Percentiles rank a stretch among this genome's conserved stretches.
These are phyloP conservation scores for Pleurotus sapidus DNA, from an alignment of 768 basidiomycete species.

Conservation along the genomic window DNA sequence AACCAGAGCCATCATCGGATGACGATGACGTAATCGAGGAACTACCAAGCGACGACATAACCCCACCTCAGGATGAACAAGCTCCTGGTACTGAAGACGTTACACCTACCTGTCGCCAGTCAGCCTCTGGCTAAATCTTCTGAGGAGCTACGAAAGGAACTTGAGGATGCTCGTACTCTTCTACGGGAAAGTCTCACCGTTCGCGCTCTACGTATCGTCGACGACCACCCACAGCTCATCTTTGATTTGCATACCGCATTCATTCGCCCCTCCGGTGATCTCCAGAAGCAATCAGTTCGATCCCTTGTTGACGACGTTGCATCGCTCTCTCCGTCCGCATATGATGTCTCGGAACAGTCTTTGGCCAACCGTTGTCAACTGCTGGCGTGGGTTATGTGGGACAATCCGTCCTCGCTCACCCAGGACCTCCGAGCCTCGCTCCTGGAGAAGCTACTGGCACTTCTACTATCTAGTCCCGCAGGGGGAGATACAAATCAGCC, in stretches of 20 bases:
- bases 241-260: constrained; percentile 88
- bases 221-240: constrained; percentile 82
- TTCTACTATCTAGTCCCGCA: constrained; percentile 57
- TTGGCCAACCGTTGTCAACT: constrained; percentile 83
- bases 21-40: constrained; percentile 24
- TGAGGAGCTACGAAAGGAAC: constrained; percentile 62
- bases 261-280: constrained; percentile 54
- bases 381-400: constrained; percentile 79
- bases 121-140: constrained; percentile 35
- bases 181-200: constrained; percentile 63
- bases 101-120: constrained; percentile 6
- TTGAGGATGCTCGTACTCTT: constrained; percentile 65
- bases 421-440: constrained; percentile 51
- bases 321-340: constrained; percentile 58
- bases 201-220: constrained; percentile 75
- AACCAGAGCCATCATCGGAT: constrained; percentile 20
- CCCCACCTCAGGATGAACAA: constrained; percentile 24
- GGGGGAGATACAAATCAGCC: constrained; percentile 53
- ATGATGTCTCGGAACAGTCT: constrained; percentile 71
- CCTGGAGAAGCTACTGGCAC: constrained; percentile 65
- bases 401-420: constrained; percentile 60
- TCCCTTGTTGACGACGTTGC: constrained; percentile 79
- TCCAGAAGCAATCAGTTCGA: constrained; percentile 64
- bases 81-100: constrained; percentile 8
- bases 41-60: constrained; percentile 12